These are phyloP conservation scores for Favolaschia claudopus DNA, from an alignment of 768 basidiomycete genomes.

Conservation along the genomic window DNA sequence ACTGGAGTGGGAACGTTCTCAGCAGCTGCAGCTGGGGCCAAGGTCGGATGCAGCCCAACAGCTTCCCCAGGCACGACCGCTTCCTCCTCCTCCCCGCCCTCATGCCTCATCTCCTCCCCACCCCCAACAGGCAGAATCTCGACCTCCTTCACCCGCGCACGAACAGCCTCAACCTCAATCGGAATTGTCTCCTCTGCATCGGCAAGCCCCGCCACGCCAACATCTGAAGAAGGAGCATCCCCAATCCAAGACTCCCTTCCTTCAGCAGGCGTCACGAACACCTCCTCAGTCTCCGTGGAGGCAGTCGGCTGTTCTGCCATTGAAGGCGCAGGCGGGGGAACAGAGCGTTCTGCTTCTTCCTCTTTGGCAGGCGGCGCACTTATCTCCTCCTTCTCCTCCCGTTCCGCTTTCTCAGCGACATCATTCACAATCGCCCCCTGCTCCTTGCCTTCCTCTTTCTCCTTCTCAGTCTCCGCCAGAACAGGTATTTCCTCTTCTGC, in stretches of 20 bases:
- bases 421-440: not conserved
- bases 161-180: not conserved
- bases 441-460: not conserved
- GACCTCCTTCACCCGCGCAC: conserved; percentile 2
- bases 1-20: no score
- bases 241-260: conserved; percentile 4
- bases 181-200: no score
- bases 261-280: conserved; percentile 10
- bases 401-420: conserved; percentile 28
- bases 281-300: not conserved
- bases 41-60: no score
- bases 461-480: not conserved
- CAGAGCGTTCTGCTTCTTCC: conserved; percentile 27
- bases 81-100: conserved; percentile 7
- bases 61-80: not conserved
- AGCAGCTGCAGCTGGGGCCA: conserved; percentile 10
- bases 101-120: conserved; percentile 1
- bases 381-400: conserved; percentile 5
- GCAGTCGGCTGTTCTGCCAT: no score
- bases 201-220: not conserved
- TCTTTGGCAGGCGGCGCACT: conserved; percentile 23
- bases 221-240: not conserved
- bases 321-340: no score
- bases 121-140: conserved; percentile 9
- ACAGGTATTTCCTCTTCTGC: no score